These are phyloP conservation scores for Botrytis medusae DNA, from an alignment of 2,329 filamentous ascomycete species.

Conservation along the genomic window DNA sequence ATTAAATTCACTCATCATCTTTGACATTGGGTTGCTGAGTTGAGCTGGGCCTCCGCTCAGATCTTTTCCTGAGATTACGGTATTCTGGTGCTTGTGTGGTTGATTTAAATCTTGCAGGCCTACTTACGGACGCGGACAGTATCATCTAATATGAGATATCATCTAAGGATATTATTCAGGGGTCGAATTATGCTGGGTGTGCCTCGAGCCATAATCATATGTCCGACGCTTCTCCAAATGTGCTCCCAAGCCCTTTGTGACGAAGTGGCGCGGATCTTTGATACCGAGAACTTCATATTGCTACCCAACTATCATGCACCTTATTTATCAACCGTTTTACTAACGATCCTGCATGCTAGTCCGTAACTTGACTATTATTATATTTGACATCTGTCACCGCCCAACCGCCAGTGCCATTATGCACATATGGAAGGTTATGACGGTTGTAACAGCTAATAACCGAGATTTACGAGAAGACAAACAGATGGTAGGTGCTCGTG, in stretches of 20 bases:
- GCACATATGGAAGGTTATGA: neutral
- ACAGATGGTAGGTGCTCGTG: slow-evolving; percentile 13
- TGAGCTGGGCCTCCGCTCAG: slow-evolving; percentile 4
- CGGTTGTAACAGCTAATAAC: neutral
- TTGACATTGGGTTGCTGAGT: neutral
- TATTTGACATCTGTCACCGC: slow-evolving; percentile 1
- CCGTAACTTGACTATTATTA: neutral
- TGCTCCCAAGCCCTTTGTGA: neutral
- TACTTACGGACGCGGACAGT: slow-evolving; percentile 18
- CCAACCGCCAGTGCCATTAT: neutral
- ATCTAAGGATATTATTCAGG: slow-evolving; percentile 10
- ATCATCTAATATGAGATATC: slow-evolving; percentile 21
- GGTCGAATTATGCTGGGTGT: slow-evolving; percentile 11
- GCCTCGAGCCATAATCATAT: neutral
- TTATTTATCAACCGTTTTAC: neutral
- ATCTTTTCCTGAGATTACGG: neutral
- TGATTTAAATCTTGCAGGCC: slow-evolving; percentile 2
- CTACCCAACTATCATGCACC: neutral
- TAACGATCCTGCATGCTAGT: neutral
- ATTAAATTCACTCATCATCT: neutral
- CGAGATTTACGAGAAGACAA: slow-evolving; percentile 10
- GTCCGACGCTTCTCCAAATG: slow-evolving; percentile 17
- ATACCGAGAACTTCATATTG: neutral
- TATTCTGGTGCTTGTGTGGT: neutral
- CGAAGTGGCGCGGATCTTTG: slow-evolving; percentile 1